phyloP scores from a whole-genome alignment of 2,329 filamentous ascomycete genomes.

The Colletotrichum horii region DNA sequence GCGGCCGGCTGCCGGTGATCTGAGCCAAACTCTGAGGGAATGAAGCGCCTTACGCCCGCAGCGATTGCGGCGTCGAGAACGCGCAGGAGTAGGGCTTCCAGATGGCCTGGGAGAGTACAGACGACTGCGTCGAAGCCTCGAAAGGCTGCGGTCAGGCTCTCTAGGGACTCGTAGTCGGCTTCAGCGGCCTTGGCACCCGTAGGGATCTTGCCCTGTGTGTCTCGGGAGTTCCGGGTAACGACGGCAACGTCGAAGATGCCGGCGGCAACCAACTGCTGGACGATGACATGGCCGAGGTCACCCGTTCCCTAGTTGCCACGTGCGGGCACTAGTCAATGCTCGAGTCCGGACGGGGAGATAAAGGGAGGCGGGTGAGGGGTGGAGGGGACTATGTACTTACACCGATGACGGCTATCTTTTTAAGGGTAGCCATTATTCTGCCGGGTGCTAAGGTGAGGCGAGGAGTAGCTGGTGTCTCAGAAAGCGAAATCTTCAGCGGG shows the following conservation, averaged over 20 bases:
- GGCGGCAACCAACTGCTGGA: constrained; percentile 31
- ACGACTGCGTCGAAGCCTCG: constrained; percentile 63
- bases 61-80: constrained; percentile 56
- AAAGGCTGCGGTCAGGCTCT: constrained; percentile 56
- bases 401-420: not conserved
- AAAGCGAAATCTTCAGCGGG: not conserved
- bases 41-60: constrained; percentile 58
- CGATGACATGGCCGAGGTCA: constrained; percentile 34
- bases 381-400: not conserved
- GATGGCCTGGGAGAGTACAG: constrained; percentile 44
- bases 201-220: constrained; percentile 32
- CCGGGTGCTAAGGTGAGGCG: not conserved
- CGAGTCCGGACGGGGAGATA: not conserved
- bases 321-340: not conserved
- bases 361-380: not conserved
- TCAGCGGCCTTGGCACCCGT: constrained; percentile 30
- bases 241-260: constrained; percentile 38
- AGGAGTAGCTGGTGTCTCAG: not conserved
- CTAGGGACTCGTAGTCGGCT: constrained; percentile 39
- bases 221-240: constrained; percentile 44
- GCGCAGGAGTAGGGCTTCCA: constrained; percentile 47
- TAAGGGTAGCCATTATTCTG: not conserved
- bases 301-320: constrained; percentile 27
- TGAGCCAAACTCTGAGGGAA: constrained; percentile 54
- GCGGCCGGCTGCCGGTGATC: constrained; percentile 27